A percentile compares a stretch with the other conserved stretches of the same genome.
These are phyloP conservation scores for Singerocomus inundabilis DNA, from an alignment of 1,284 basidiomycete species.

Conservation along the genomic window DNA sequence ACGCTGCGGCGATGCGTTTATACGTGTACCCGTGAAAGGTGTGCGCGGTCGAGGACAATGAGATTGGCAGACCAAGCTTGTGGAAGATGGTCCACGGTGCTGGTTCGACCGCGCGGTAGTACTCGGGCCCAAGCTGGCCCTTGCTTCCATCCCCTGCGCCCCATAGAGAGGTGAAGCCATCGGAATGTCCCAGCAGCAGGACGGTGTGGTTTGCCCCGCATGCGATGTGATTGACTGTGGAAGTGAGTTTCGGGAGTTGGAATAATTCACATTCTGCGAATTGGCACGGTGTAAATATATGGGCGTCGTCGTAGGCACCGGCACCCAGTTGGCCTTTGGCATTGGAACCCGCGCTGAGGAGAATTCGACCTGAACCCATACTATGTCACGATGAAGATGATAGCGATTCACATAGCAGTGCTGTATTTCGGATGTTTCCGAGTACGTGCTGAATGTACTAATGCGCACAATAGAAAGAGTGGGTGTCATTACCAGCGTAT, in stretches of 20 bases:
- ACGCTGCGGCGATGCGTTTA: conserved; percentile 59
- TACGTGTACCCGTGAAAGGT: conserved; percentile 38
- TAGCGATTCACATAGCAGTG: neutral
- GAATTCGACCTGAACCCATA: conserved; percentile 4
- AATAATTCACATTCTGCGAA: conserved; percentile 14
- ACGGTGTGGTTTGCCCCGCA: conserved; percentile 37
- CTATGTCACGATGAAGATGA: neutral
- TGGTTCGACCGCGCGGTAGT: neutral
- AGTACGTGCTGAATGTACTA: no score
- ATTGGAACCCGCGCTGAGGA: conserved; percentile 34
- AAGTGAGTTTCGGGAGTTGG: conserved; percentile 11
- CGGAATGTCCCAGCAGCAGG: conserved; percentile 19
- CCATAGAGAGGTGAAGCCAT: conserved; percentile 50
- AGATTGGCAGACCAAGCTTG: conserved; percentile 42
- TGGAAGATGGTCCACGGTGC: conserved; percentile 42
- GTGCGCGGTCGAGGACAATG: conserved; percentile 16
- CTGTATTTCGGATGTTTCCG: no score
- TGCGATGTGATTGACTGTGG: conserved; percentile 19
- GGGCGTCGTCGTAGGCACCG: conserved; percentile 26
- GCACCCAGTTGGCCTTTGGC: conserved; percentile 34
- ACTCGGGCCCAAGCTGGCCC: conserved; percentile 58
- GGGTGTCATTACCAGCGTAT: conserved; percentile 1
- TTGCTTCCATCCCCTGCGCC: conserved; percentile 60
- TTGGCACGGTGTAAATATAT: conserved; percentile 28
- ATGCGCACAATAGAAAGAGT: no score